Base-by-base conservation (phyloP, 2,329 filamentous ascomycete species). In the Atkinsonella texensis region DNA sequence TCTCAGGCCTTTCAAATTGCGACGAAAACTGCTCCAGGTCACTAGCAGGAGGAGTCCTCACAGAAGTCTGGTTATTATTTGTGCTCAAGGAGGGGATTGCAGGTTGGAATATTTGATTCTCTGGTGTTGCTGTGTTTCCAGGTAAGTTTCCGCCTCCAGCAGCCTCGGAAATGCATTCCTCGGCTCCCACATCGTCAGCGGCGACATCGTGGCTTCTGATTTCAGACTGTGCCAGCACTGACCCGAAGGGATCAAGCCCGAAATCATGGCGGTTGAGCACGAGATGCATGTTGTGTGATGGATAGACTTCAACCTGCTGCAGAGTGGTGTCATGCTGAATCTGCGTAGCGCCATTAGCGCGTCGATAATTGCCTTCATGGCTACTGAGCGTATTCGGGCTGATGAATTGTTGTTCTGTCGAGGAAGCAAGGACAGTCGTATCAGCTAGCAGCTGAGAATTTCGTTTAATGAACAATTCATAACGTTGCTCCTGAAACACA, bases 371-470 rank as follows among this genome's bases (percentile, higher is more conserved):
- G 11, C 40, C 8, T n/a, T 41, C 46, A 17, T 23, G 15, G 31
- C 35, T 32, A 20, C 40, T 41, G 15, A 52, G 15, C 18, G 49
- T 45, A 13, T 28, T 17, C 11, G 41, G 50, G 41, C 23, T 49
- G 46, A 49, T 49, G 35, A 41, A 49, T 10, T 49, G 17, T 17
- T 40, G 23, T 35, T 33, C 33, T 31, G 17, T 2, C 5, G n/a
- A 12, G n/a, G 32, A 15, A n/a, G 20, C 46, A 33, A 51, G 38
- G 23, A 51, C 17, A 23, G 44, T 51, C 17, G 49, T 45, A 35
- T 46, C 46, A 18, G 23, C 23, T 32, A 53, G 35, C n/a, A 47
- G 15, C 17, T 23, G n/a, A 31, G 31, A 44, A n/a, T 53, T 46
- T 13, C 35, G 49, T 28, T 51, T 31, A 12, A 48, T 42, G 31